Evolutionary conservation across 169 alveolate genomes (phyloP).

Genomic region (Plasmodium cynomolgi): DNA sequence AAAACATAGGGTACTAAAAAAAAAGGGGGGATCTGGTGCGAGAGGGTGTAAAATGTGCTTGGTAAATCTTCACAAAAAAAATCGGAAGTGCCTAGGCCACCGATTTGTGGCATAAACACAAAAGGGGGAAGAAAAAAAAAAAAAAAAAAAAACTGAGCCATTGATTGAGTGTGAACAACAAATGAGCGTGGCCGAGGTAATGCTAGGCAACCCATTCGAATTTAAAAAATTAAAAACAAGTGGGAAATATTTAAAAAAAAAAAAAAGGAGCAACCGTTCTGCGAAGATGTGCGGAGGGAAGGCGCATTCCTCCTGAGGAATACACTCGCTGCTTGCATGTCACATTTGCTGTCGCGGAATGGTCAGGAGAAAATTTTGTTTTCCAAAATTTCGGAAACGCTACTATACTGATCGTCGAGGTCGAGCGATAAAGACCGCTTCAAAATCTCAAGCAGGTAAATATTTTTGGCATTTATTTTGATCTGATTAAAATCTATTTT

Average conservation of each 20-base stretch:
- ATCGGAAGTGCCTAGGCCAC: conserved; percentile 21
- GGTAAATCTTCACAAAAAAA: neutral
- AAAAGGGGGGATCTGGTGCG: neutral
- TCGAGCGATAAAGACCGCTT: conserved; percentile 59
- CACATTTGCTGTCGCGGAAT: neutral
- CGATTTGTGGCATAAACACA: conserved; percentile 19
- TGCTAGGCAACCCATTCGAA: neutral
- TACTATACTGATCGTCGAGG: conserved; percentile 32
- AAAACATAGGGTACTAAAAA: conserved; percentile 20
- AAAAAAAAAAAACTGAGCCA: neutral
- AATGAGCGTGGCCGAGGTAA: neutral
- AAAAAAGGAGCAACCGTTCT: neutral
- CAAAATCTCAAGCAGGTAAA: conserved; percentile 37
- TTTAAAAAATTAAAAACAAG: neutral
- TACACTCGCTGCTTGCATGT: neutral
- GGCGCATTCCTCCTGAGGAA: neutral
- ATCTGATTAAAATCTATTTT: conserved; percentile 47
- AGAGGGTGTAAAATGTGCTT: neutral
- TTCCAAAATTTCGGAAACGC: conserved; percentile 50
- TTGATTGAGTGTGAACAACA: neutral
- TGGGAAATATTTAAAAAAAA: neutral
- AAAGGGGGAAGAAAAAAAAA: neutral
- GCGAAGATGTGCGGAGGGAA: neutral
- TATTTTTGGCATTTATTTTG: conserved; percentile 58
- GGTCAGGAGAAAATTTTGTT: conserved; percentile 9